Conservation (phyloP, 805 yeast species). For the Ogataea trehaloabstinens region DNA sequence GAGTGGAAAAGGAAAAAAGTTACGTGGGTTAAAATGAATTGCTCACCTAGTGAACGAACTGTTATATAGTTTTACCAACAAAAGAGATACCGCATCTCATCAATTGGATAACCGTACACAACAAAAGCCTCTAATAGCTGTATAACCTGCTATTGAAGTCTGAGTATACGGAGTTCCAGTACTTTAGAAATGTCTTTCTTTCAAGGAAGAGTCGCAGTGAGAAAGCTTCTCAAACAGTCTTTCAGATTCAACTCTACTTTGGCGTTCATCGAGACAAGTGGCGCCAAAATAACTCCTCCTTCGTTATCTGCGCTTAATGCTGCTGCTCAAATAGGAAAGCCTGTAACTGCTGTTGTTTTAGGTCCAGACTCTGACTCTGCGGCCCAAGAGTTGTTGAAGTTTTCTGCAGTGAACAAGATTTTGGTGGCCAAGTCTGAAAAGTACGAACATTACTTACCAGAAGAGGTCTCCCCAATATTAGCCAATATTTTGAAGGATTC, state of each 20-base stretch:
- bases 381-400: constrained; percentile 48
- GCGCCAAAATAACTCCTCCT: constrained; percentile 57
- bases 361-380: constrained; percentile 61
- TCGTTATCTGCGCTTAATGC: constrained; percentile 75
- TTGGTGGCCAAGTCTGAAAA: constrained; percentile 55
- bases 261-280: constrained; percentile 65
- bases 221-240: too few relatives aligned
- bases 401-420: constrained; percentile 53
- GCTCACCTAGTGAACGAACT: too few relatives aligned
- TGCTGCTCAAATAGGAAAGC: constrained; percentile 71
- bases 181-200: too few relatives aligned
- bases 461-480: constrained; percentile 70
- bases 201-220: too few relatives aligned
- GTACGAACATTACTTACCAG: constrained; percentile 75
- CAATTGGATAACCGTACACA: too few relatives aligned
- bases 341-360: constrained; percentile 73
- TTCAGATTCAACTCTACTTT: constrained; percentile 65
- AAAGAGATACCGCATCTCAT: too few relatives aligned
- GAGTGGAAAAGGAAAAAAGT: too few relatives aligned
- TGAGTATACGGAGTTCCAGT: too few relatives aligned
- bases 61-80: too few relatives aligned
- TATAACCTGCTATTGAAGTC: too few relatives aligned
- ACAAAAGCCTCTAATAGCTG: too few relatives aligned
- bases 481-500: constrained; percentile 43
- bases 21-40: too few relatives aligned